Conservation (phyloP, 1,284 basidiomycete genomes). For the Mycena sp. region DNA sequence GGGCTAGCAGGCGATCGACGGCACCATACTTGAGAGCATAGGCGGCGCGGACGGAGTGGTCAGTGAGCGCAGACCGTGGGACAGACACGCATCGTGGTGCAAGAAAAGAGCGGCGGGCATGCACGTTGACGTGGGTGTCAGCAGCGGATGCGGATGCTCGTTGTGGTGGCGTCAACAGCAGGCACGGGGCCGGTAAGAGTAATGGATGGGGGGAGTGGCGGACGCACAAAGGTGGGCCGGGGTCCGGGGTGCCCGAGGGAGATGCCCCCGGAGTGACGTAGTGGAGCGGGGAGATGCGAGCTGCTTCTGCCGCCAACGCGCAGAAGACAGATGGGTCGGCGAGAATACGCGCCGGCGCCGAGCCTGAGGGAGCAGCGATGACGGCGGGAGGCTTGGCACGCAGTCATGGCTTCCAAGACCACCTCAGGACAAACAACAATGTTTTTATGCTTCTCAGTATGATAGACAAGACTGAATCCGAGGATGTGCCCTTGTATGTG, state of each 20-base stretch:
- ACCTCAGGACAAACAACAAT: background rate
- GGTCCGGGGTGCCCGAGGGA: background rate
- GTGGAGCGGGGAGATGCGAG: too few relatives aligned
- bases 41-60: background rate
- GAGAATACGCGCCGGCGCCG: too few relatives aligned
- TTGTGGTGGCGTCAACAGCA: background rate
- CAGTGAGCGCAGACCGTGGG: background rate
- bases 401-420: background rate
- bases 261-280: too few relatives aligned
- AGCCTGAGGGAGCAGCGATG: background rate
- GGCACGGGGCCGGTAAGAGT: background rate
- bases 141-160: background rate
- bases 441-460: background rate
- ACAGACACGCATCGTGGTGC: too few relatives aligned
- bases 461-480: constrained; percentile 36
- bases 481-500: constrained; percentile 25
- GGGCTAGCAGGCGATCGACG: background rate
- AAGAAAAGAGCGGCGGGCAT: background rate
- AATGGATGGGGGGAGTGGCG: background rate
- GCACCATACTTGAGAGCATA: background rate
- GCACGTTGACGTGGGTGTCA: background rate
- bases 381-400: background rate
- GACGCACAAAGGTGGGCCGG: background rate
- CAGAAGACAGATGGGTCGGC: background rate
- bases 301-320: too few relatives aligned